Conservation (phyloP, 352 stramenopile genomes). For the Thraustochytrium sp. region DNA sequence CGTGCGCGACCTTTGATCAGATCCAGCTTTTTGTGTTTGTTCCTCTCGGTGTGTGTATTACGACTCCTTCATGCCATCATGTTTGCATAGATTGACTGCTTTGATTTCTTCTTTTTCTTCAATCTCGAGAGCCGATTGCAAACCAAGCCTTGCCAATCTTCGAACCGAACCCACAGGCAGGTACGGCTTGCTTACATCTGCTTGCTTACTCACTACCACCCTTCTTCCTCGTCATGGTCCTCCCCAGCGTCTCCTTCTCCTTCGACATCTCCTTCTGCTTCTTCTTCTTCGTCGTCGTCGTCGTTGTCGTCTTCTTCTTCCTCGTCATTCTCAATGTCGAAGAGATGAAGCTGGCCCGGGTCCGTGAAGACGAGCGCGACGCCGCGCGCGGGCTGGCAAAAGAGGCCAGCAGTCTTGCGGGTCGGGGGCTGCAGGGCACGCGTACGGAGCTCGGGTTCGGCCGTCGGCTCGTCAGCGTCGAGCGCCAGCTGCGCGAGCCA, state of each 20-base stretch:
- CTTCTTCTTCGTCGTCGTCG: neutral
- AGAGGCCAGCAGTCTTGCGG: neutral
- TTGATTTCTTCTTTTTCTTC: no score
- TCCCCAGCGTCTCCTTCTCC: neutral
- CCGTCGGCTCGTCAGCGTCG: neutral
- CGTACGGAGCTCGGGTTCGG: neutral
- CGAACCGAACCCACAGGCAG: no score
- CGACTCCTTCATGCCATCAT: no score
- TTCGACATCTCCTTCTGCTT: neutral
- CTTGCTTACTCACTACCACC: no score
- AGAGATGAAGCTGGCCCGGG: neutral
- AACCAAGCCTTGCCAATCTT: no score
- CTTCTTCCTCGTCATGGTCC: neutral
- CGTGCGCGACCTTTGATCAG: neutral
- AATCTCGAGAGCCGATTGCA: no score
- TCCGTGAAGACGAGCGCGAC: constrained; percentile 4
- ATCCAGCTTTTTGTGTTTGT: neutral
- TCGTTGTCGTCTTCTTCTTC: neutral
- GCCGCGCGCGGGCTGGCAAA: constrained; percentile 10
- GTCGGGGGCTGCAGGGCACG: neutral
- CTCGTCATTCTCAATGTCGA: constrained; percentile 32
- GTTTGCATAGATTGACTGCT: no score
- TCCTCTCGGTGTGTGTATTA: neutral
- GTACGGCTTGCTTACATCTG: no score
- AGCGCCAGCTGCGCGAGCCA: neutral